phyloP scores from a whole-genome alignment of 176 grass and related monocot genomes.

The sorghum (Sorghum bicolor) region DNA sequence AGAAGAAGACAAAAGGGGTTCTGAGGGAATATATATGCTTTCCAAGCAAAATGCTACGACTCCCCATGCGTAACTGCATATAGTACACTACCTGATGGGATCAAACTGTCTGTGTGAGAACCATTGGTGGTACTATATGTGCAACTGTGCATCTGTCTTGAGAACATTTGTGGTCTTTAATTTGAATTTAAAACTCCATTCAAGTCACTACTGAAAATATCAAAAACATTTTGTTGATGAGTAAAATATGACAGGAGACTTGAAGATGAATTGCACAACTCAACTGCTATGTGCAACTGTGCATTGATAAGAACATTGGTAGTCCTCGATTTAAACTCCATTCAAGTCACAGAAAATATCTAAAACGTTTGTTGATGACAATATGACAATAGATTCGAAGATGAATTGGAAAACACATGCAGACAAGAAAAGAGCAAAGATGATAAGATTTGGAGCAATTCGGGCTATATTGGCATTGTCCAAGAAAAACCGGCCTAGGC shows the following conservation, averaged over 20 bases:
- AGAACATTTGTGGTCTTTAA: background rate
- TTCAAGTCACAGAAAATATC: background rate
- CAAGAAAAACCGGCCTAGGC: background rate
- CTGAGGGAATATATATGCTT: slow-evolving; percentile 59
- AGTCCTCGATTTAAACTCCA: background rate
- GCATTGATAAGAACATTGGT: no score
- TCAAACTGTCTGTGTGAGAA: background rate
- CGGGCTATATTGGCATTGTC: background rate
- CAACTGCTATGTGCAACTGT: no score
- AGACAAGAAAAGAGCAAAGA: background rate
- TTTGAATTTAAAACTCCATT: no score
- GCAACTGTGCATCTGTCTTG: background rate
- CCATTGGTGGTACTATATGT: background rate
- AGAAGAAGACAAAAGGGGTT: slow-evolving; percentile 52
- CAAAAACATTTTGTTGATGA: no score
- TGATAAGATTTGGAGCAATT: background rate
- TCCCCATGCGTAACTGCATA: background rate
- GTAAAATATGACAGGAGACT: no score
- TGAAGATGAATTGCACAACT: no score
- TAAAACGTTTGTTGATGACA: background rate
- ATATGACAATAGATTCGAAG: background rate
- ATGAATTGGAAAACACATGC: background rate
- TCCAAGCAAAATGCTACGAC: slow-evolving; percentile 18
- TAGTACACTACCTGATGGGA: background rate
- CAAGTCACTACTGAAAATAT: no score